Conservation (phyloP, 2,329 filamentous ascomycete species). For the Ophiosphaerella herpotricha region DNA sequence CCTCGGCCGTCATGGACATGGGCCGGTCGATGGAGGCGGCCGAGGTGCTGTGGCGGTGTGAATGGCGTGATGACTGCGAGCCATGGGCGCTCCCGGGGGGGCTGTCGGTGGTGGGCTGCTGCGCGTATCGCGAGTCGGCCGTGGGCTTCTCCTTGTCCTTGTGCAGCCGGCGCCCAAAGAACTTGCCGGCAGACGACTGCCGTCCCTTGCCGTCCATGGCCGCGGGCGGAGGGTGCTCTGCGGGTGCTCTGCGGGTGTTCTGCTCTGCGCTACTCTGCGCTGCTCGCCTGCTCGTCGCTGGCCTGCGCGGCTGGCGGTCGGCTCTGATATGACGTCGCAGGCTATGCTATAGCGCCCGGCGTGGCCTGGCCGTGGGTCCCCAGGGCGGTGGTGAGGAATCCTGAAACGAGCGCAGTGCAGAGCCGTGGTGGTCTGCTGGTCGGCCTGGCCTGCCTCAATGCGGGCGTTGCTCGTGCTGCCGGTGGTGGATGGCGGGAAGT, state of each 20-base stretch:
- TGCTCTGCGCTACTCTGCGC: too few species aligned
- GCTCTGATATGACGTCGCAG: slow-evolving; percentile 3
- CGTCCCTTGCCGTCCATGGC: slow-evolving; percentile 72
- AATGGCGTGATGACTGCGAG: slow-evolving; percentile 74
- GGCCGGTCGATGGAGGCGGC: slow-evolving; percentile 70
- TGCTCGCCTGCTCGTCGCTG: neutral
- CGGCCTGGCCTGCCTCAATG: slow-evolving; percentile 4
- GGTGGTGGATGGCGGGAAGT: slow-evolving; percentile 20
- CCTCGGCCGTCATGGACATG: slow-evolving; percentile 64
- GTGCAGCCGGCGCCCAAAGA: slow-evolving; percentile 79
- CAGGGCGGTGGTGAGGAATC: neutral
- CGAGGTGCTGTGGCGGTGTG: slow-evolving; percentile 49
- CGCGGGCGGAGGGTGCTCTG: too few species aligned
- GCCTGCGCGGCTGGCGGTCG: slow-evolving; percentile 9
- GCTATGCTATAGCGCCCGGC: neutral
- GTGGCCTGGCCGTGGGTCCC: too few species aligned
- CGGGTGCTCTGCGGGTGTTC: too few species aligned
- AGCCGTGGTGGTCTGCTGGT: too few species aligned
- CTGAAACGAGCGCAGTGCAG: slow-evolving; percentile 22
- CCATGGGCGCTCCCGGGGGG: slow-evolving; percentile 65
- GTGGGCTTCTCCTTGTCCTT: slow-evolving; percentile 66
- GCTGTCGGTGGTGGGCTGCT: slow-evolving; percentile 65
- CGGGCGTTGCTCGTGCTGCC: slow-evolving; percentile 14
- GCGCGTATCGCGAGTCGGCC: slow-evolving; percentile 39
- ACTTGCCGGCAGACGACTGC: slow-evolving; percentile 79